These are phyloP conservation scores for Aspergillus novofumigatus DNA, from an alignment of 2,329 filamentous ascomycete species.

Conservation along the genomic window DNA sequence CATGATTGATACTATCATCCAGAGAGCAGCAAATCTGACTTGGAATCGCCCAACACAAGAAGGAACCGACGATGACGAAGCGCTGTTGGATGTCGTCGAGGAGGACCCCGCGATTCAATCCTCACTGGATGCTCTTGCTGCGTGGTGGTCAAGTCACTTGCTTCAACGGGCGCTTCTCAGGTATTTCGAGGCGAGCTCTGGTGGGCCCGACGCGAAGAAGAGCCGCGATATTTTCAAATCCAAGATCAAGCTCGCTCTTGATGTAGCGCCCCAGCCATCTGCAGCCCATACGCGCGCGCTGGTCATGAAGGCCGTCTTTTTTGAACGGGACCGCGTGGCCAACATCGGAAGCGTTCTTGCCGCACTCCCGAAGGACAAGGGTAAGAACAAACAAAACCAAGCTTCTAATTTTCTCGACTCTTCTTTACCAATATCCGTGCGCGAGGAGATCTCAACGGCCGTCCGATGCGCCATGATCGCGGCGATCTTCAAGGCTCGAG, in stretches of 20 bases:
- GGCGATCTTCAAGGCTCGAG: constrained; percentile 43
- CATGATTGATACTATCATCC: constrained; percentile 70
- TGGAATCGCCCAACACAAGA: constrained; percentile 77
- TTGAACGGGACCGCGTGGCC: constrained; percentile 48
- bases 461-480: constrained; percentile 59
- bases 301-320: constrained; percentile 56
- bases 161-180: constrained; percentile 66
- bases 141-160: constrained; percentile 78
- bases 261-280: constrained; percentile 73
- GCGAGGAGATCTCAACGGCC: constrained; percentile 53
- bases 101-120: constrained; percentile 81
- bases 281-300: constrained; percentile 59
- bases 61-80: constrained; percentile 59
- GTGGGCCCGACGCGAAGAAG: constrained; percentile 40
- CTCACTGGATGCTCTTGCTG: constrained; percentile 82
- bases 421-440: constrained; percentile 47
- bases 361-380: constrained; percentile 45
- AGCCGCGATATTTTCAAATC: constrained; percentile 43
- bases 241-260: constrained; percentile 65
- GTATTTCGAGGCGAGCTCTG: constrained; percentile 55
- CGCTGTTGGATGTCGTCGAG: constrained; percentile 76
- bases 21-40: constrained; percentile 82
- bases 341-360: constrained; percentile 52
- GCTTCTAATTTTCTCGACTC: constrained; percentile 49
- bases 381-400: constrained; percentile 26